Percentiles rank a stretch among this genome's conserved stretches.
Conservation (phyloP, 73 alveolate genomes). For the Effrenium voratum region DNA sequence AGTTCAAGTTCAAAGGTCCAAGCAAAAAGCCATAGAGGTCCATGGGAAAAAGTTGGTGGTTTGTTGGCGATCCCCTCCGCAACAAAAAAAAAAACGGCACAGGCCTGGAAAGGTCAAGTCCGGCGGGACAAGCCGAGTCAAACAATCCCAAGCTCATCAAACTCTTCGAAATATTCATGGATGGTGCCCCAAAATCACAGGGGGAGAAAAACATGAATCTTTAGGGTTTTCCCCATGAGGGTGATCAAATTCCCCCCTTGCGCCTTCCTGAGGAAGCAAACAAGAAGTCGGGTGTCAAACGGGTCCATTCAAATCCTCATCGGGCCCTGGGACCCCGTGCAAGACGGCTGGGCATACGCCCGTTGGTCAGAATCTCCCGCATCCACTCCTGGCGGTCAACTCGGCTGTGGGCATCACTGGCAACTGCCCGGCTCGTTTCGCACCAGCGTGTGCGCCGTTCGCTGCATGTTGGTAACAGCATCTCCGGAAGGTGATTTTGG, state of each 20-base stretch:
- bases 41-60: too few species aligned
- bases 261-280: neutral
- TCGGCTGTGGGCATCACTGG: too few species aligned
- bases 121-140: too few species aligned
- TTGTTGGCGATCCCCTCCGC: too few species aligned
- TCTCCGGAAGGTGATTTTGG: too few species aligned
- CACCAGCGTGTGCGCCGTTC: neutral
- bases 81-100: too few species aligned
- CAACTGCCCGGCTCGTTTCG: neutral
- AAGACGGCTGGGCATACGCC: slow-evolving; percentile 68
- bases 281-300: neutral
- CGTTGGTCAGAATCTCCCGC: slow-evolving; percentile 80
- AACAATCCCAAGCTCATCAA: too few species aligned
- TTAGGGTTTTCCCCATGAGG: neutral
- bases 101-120: too few species aligned
- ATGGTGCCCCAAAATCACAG: neutral
- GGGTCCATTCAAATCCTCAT: too few species aligned
- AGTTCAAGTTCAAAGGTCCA: too few species aligned
- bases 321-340: too few species aligned
- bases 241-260: neutral
- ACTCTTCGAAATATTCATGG: neutral
- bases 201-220: neutral
- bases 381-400: slow-evolving; percentile 89
- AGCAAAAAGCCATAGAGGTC: too few species aligned
- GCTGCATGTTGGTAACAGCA: neutral